Percentiles rank a stretch among this genome's conserved stretches.
Evolutionary conservation across 768 basidiomycete species (phyloP).

Genomic region (Butyriboletus loyo): DNA sequence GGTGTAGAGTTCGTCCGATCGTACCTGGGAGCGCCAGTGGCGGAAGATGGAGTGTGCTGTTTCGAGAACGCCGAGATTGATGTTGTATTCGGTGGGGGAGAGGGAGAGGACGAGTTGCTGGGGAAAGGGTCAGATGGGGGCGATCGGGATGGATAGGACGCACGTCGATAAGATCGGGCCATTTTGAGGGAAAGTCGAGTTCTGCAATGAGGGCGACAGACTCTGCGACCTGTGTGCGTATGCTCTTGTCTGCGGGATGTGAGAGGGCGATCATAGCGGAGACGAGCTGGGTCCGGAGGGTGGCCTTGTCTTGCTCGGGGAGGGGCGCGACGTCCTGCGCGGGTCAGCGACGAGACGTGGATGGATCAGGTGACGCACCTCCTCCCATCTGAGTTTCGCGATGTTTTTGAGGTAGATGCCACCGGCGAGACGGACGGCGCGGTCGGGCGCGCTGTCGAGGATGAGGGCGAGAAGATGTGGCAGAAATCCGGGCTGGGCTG

Average conservation of each 20-base stretch:
- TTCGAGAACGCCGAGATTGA: slow-evolving; percentile 88
- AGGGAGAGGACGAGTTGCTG: slow-evolving; percentile 90
- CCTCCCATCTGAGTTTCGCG: slow-evolving; percentile 84
- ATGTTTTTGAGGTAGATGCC: slow-evolving; percentile 93
- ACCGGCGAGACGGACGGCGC: slow-evolving; percentile 75
- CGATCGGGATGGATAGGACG: slow-evolving; percentile 32
- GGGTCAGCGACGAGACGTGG: background rate
- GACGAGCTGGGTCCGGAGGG: slow-evolving; percentile 75
- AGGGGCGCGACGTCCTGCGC: slow-evolving; percentile 70
- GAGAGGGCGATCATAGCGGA: slow-evolving; percentile 90
- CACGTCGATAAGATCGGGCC: slow-evolving; percentile 90
- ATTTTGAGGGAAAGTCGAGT: slow-evolving; percentile 85
- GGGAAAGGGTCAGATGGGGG: slow-evolving; percentile 10
- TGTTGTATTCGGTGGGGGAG: slow-evolving; percentile 73
- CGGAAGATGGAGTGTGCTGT: slow-evolving; percentile 96
- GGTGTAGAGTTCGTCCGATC: slow-evolving; percentile 81
- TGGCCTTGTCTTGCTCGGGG: slow-evolving; percentile 63
- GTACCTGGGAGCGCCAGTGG: slow-evolving; percentile 88
- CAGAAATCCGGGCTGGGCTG: slow-evolving; percentile 75
- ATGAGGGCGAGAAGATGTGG: slow-evolving; percentile 75
- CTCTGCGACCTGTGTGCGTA: slow-evolving; percentile 88
- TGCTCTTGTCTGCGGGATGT: slow-evolving; percentile 61
- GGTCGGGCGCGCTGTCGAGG: slow-evolving; percentile 60
- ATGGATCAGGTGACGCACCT: slow-evolving; percentile 48
- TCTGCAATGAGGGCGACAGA: slow-evolving; percentile 89